Evolutionary conservation across 805 yeast genomes (phyloP).

Genomic region (Metschnikowia gruessii): DNA sequence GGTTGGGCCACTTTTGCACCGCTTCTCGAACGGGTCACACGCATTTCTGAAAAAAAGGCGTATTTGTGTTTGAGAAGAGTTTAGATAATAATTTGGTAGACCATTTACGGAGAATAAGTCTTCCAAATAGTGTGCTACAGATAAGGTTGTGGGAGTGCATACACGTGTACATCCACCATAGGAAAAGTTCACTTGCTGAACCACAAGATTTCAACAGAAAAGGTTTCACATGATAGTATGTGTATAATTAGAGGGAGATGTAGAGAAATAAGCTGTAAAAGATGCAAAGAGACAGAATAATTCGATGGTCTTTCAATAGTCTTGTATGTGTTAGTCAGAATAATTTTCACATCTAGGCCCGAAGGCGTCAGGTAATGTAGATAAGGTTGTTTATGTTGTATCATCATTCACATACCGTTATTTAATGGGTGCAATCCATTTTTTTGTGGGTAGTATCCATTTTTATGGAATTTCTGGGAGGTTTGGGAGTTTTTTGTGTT

Average conservation of each 20-base stretch:
- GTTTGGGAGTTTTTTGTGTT: no score
- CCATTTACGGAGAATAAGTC: no score
- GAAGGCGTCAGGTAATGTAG: slow-evolving; percentile 23
- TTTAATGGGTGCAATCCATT: no score
- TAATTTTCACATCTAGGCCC: slow-evolving; percentile 18
- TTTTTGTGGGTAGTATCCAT: no score
- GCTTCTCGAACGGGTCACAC: slow-evolving; percentile 6
- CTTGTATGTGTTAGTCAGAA: slow-evolving; percentile 24
- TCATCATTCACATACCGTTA: slow-evolving; percentile 23
- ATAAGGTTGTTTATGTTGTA: slow-evolving; percentile 20
- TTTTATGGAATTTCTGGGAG: no score
- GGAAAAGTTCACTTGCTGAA: neutral
- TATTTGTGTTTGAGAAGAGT: neutral
- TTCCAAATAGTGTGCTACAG: no score
- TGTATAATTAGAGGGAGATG: neutral
- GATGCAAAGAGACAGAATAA: no score
- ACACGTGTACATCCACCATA: neutral
- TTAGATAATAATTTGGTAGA: neutral
- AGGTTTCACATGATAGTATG: neutral
- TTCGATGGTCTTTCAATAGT: no score
- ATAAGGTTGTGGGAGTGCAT: neutral
- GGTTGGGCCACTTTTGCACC: neutral
- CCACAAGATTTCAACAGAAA: neutral
- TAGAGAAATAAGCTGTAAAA: no score
- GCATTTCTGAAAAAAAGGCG: neutral